Conservation (phyloP, 768 basidiomycete species). For the Leccinum aurantiacum region DNA sequence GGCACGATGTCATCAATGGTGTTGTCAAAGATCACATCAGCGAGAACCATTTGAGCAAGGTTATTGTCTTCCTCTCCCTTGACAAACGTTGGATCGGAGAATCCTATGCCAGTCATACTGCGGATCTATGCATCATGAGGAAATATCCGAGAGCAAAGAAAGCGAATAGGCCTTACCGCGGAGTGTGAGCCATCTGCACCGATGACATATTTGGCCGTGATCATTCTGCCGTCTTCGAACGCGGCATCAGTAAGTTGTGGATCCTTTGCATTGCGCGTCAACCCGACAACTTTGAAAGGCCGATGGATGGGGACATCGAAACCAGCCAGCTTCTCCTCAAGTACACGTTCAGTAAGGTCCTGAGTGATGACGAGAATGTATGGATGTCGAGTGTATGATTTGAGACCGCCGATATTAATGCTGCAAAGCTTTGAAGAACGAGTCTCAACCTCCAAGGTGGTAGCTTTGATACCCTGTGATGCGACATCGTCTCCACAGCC, state of each 20-base stretch:
- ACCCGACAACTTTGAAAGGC: conserved; percentile 40
- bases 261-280: conserved; percentile 34
- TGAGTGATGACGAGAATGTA: conserved; percentile 46
- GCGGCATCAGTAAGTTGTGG: conserved; percentile 37
- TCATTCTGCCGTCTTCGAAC: conserved; percentile 46
- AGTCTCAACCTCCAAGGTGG: conserved; percentile 29
- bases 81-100: conserved; percentile 42
- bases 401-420: conserved; percentile 36
- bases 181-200: conserved; percentile 55
- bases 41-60: conserved; percentile 44
- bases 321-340: conserved; percentile 35
- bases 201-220: conserved; percentile 47
- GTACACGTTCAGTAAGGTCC: conserved; percentile 41
- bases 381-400: conserved; percentile 43
- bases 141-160: not conserved
- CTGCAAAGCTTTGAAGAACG: conserved; percentile 30
- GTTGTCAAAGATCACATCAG: conserved; percentile 42
- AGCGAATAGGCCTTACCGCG: conserved; percentile 31
- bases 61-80: conserved; percentile 25
- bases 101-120: conserved; percentile 39
- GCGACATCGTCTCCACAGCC: conserved; percentile 41
- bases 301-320: conserved; percentile 36
- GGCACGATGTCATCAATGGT: not conserved
- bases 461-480: conserved; percentile 36
- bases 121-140: conserved; percentile 38